A percentile compares a stretch with the other conserved stretches of the same genome.
Conservation (phyloP, 2,329 filamentous ascomycete genomes). For the Calonectria fujianensis region DNA sequence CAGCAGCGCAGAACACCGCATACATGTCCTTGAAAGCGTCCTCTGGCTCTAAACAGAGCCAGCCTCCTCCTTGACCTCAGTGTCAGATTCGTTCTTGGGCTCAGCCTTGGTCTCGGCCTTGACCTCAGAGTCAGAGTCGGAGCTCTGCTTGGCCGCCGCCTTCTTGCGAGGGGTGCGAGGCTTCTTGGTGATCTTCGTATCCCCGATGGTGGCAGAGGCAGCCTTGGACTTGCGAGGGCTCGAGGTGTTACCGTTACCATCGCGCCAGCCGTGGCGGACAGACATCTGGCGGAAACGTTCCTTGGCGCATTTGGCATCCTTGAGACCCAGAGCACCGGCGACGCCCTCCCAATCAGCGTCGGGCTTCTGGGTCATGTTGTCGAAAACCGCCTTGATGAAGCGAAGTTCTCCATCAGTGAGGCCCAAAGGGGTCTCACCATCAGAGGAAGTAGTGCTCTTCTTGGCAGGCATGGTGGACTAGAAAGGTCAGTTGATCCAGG, state of each 20-base stretch:
- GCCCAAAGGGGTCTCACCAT: slow-evolving; percentile 47
- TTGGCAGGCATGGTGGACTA: slow-evolving; percentile 58
- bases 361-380: slow-evolving; percentile 64
- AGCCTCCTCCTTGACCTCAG: slow-evolving; percentile 37
- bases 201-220: slow-evolving; percentile 41
- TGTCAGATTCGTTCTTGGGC: slow-evolving; percentile 47
- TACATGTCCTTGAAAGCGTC: slow-evolving; percentile 19
- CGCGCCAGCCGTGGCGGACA: slow-evolving; percentile 63
- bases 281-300: slow-evolving; percentile 65
- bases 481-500: not conserved
- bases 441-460: slow-evolving; percentile 50
- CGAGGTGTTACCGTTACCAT: slow-evolving; percentile 38
- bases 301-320: slow-evolving; percentile 65
- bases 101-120: slow-evolving; percentile 48
- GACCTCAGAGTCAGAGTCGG: slow-evolving; percentile 37
- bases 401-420: slow-evolving; percentile 61
- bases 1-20: slow-evolving; percentile 9
- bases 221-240: slow-evolving; percentile 57
- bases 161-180: slow-evolving; percentile 58
- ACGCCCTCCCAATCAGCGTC: slow-evolving; percentile 65
- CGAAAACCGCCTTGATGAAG: slow-evolving; percentile 65
- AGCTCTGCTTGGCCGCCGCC: slow-evolving; percentile 53
- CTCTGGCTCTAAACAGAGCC: slow-evolving; percentile 9
- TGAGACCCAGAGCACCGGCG: slow-evolving; percentile 60
- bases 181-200: slow-evolving; percentile 59